Evolutionary conservation across 495 filamentous ascomycete genomes (phyloP).

Genomic region (Friedmanniomyces endolithicus): DNA sequence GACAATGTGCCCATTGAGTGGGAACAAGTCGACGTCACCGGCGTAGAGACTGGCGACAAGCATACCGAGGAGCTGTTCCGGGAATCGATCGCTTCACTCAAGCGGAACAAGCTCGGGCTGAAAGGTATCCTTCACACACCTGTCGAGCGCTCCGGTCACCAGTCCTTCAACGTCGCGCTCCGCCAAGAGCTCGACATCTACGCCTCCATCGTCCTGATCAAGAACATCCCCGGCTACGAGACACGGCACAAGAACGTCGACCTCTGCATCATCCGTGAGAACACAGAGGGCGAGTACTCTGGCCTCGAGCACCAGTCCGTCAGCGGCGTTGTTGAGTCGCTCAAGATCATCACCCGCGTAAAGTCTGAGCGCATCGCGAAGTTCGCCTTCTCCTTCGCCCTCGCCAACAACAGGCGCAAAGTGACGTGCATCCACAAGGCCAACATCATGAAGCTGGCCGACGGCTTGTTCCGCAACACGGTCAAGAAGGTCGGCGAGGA

Average conservation of each 20-base stretch:
- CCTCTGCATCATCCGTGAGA: constrained; percentile 98
- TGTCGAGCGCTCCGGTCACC: constrained; percentile 90
- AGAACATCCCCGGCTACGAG: constrained; percentile 97
- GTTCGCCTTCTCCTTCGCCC: constrained; percentile 93
- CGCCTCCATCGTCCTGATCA: constrained; percentile 92
- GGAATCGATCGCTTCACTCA: constrained; percentile 85
- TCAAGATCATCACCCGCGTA: constrained; percentile 98
- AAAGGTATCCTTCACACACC: constrained; percentile 97
- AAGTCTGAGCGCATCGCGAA: constrained; percentile 98
- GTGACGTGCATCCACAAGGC: constrained; percentile 99
- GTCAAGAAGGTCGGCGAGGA: constrained; percentile 86
- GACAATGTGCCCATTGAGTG: constrained; percentile 97
- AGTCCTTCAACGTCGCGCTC: constrained; percentile 98
- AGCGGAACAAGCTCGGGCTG: constrained; percentile 93
- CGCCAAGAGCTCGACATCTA: constrained; percentile 99
- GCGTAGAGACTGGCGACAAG: constrained; percentile 73
- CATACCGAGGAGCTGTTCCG: constrained; percentile 90
- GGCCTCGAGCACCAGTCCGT: constrained; percentile 98
- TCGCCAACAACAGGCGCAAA: constrained; percentile 97
- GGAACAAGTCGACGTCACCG: constrained; percentile 96
- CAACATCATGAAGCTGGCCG: constrained; percentile 99
- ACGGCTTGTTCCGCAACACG: constrained; percentile 94
- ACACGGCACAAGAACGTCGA: constrained; percentile 95
- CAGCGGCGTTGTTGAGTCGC: constrained; percentile 89
- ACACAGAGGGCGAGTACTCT: constrained; percentile 98